Base-by-base conservation (phyloP, 768 basidiomycete genomes). In the Leccinum rimulosum region DNA sequence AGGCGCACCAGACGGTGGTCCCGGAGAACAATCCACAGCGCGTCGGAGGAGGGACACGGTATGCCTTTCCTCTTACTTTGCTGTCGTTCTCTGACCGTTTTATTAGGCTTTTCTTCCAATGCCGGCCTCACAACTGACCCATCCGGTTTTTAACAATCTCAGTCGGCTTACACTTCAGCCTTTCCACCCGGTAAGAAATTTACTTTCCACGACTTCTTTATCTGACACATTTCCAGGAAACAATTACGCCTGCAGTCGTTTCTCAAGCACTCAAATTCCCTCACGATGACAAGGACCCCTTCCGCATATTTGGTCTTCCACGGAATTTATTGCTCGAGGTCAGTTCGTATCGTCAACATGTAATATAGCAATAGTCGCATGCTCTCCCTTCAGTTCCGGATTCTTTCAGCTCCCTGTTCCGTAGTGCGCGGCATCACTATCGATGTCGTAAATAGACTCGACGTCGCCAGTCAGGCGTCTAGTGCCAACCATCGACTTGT, bases 311-410 rank as follows among this genome's bases (percentile, higher is more conserved):
- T 69, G 93, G 93, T 47, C 70, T 92, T 15, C 91, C 93, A 0
- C 83, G 81, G 61, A 84, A 82, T 58, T 66, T 91, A 58, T 74
- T 87, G 31, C 74, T 91, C 54, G 93, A 94, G 77, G 91, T 91
- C 47, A 22, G 82, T 73, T 9, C 3, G 36, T 50, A n/a, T 52
- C 3, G 10, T 50, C 3, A 3, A 45, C 25, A 12, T 33, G 25
- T 10, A 28, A 28, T 22, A 5, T 43, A 4, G 11, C 14, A 50
- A 36, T 12, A 22, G 22, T 30, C 19, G 12, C 27, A 50, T n/a
- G 11, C 7, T 51, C 22, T 54, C 43, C 14, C 11, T 10, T 28
- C 62, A 92, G 87, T 91, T 84, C 68, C 80, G 85, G 22, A 73
- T 95, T 48, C 79, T 95, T 8, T 83, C 86, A 1, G 78, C 79